Base-by-base conservation (phyloP, 2,329 filamentous ascomycete species). In the Nigrospora osmanthi region DNA sequence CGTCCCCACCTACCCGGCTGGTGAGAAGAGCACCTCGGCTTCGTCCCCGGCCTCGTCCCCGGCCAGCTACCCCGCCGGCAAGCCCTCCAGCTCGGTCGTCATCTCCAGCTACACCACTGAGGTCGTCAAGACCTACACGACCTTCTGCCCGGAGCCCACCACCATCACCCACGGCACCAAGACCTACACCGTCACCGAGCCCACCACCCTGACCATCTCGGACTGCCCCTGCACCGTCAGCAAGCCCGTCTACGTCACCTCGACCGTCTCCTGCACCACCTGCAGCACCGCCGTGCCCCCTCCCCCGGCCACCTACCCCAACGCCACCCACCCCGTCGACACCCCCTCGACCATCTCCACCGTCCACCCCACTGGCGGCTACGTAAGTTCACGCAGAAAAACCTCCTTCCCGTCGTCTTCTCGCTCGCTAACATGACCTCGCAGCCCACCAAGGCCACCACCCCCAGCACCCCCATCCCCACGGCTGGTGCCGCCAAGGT, bases 81-180 rank as follows among this genome's bases (percentile, higher is more conserved):
- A 35, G 42, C 48, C 53, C 38, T 36, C 35, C 45, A 42, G 36
- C 36, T 39, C 52, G 49, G 17, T 40, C 30, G 34, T 43, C 14
- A 11, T 33, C 34, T 16, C 19, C 13, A 71, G 69, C 62, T 78
- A 77, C 66, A 74, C 73, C 67, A 87, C 82, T 55, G 78, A 84
- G 73, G 70, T 94, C 53, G 76, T 87, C 52, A 81, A 79, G 47
- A 66, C 70, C 47, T 78, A 78, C 71, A 81, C 76, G 68, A 89
- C 84, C 61, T 87, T 75, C 79, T 89, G 85, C 80, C 83, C 85
- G 17, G 71, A 61, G 54, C 64, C 84, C 53, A 87, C 84, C 56
- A 65, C 71, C 56, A 67, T 87, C 66, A 77, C 75, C 59, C 72
- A 84, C 69, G 76, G 74, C 62, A 71, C 67, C 67, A 71, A 75